These are phyloP conservation scores for Candida buenavistaensis DNA, from an alignment of 1,139 yeast genomes.

Conservation along the genomic window DNA sequence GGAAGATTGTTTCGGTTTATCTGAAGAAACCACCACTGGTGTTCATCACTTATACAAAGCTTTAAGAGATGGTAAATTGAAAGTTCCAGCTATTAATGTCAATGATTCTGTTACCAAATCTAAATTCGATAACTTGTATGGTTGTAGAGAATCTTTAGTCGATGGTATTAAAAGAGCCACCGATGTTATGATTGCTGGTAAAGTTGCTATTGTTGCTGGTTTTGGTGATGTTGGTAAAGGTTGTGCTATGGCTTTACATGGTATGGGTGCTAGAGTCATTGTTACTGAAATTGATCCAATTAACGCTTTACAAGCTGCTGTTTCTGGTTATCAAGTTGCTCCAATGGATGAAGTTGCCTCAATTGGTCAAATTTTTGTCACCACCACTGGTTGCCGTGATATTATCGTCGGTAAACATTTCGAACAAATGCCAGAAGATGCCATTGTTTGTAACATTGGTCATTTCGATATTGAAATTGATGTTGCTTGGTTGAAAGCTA, in stretches of 20 bases:
- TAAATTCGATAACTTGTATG: conserved; percentile 98
- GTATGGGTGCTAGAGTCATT: conserved; percentile 99
- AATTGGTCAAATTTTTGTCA: conserved; percentile 95
- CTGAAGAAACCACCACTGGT: conserved; percentile 99
- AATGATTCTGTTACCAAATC: conserved; percentile 99
- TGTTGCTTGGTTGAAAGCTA: conserved; percentile 95
- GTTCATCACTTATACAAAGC: conserved; percentile 98
- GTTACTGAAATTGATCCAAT: conserved; percentile 98
- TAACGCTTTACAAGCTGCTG: conserved; percentile 99
- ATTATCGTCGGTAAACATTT: conserved; percentile 91
- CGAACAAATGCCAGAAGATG: conserved; percentile 95
- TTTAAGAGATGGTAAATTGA: conserved; percentile 85
- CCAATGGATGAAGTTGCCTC: conserved; percentile 95
- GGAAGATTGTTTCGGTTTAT: conserved; percentile 90
- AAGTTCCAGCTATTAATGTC: conserved; percentile 99
- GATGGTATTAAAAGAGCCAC: conserved; percentile 99
- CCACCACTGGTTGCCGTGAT: conserved; percentile 99
- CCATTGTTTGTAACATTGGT: conserved; percentile 99
- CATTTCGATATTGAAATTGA: conserved; percentile 99
- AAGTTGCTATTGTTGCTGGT: conserved; percentile 98
- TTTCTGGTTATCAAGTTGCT: conserved; percentile 97
- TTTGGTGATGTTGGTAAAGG: conserved; percentile 99
- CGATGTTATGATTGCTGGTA: conserved; percentile 99
- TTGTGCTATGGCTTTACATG: conserved; percentile 98
- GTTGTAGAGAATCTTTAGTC: conserved; percentile 98